Conservation (phyloP, 192 early-diverging fungal species). For the Mortierella claussenii region DNA sequence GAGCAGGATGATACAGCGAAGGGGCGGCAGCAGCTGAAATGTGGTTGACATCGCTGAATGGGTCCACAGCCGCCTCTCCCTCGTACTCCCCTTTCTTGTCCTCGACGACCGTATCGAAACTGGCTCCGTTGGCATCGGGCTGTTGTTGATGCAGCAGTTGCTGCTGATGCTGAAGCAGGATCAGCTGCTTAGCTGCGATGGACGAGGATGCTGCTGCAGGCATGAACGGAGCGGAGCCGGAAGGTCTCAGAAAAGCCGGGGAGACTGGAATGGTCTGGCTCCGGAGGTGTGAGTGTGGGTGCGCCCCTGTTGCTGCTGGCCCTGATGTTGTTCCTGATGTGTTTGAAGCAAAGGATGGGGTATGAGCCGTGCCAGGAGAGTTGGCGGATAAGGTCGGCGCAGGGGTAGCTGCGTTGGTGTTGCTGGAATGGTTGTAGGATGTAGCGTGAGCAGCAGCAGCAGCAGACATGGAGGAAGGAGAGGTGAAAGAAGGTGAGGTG, state of each 20-base stretch:
- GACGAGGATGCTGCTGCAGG: conserved; percentile 30
- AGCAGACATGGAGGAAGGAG: conserved; percentile 1
- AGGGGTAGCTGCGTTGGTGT: conserved; percentile 3
- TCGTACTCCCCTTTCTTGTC: neutral
- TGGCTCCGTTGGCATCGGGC: neutral
- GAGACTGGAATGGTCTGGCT: conserved; percentile 42
- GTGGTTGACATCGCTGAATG: conserved; percentile 35
- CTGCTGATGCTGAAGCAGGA: conserved; percentile 21
- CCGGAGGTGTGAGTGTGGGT: conserved; percentile 23
- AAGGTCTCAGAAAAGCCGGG: conserved; percentile 25
- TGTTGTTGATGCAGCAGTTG: no score
- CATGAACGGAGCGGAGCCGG: conserved; percentile 28
- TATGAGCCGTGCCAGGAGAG: conserved; percentile 21
- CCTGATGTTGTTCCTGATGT: neutral
- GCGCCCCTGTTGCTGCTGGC: neutral
- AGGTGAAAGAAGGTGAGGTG: conserved; percentile 7
- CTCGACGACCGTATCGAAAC: neutral
- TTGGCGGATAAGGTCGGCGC: conserved; percentile 18
- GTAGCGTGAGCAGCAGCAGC: neutral
- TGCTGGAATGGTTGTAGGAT: neutral
- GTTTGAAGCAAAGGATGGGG: conserved; percentile 7
- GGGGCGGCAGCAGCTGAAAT: no score
- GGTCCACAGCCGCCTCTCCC: conserved; percentile 19
- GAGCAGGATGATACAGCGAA: no score
- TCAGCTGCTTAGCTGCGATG: conserved; percentile 30